These are phyloP conservation scores for Sporothrix inflata DNA, from an alignment of 2,329 filamentous ascomycete genomes.

Conservation along the genomic window DNA sequence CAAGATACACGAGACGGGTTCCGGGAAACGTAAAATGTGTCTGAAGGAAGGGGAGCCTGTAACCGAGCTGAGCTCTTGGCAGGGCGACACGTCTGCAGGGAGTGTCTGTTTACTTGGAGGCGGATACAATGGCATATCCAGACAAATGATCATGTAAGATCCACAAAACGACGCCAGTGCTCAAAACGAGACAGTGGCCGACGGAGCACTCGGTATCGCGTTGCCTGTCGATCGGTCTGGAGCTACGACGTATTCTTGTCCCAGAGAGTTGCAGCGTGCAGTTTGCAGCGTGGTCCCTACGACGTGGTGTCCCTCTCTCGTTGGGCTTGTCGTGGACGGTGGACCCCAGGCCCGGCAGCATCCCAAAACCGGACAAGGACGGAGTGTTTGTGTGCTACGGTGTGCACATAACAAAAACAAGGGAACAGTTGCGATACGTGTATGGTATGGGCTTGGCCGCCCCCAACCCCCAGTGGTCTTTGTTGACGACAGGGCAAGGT, in stretches of 20 bases:
- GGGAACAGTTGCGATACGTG: not conserved
- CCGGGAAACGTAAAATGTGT: not conserved
- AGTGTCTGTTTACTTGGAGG: not conserved
- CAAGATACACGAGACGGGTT: not conserved
- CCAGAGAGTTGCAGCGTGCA: constrained; percentile 4
- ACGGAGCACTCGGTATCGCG: constrained; percentile 1
- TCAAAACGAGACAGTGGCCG: not conserved
- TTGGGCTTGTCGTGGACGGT: not conserved
- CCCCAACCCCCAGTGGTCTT: not conserved
- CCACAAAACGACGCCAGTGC: constrained; percentile 3
- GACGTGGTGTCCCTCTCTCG: not conserved
- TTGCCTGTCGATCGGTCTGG: constrained; percentile 14
- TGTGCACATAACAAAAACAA: not conserved
- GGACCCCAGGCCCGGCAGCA: not conserved
- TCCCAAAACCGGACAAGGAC: constrained; percentile 20
- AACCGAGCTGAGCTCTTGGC: constrained; percentile 9
- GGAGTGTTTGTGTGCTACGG: not conserved
- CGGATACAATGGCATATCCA: not conserved
- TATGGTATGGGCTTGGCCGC: not conserved
- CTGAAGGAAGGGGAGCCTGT: not conserved
- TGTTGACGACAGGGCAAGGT: constrained; percentile 6
- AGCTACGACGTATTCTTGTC: not conserved
- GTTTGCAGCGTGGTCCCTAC: not conserved
- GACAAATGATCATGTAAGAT: not conserved
- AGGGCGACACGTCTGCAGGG: not conserved